Base-by-base conservation (phyloP, 345 rosid species). In the Triadica sebifera region DNA sequence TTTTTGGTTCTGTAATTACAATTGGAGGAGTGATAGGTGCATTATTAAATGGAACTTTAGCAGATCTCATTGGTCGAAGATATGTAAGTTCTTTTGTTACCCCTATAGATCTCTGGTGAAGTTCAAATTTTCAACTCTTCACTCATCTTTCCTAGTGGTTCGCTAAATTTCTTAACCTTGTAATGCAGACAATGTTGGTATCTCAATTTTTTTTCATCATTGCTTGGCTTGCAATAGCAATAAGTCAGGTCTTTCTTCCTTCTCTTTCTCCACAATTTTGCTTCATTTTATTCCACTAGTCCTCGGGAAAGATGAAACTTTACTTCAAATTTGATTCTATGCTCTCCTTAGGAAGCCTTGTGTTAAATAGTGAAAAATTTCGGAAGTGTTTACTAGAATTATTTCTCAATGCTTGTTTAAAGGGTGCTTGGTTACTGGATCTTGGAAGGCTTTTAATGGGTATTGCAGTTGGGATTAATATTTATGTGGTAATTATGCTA, bases 221-320 rank as follows among this genome's bases (percentile, higher is more conserved):
- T 8, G 89, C 90, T 34, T 90, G 94, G 94, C 84, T 90, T 66
- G 72, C 77, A 45, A 83, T 90, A 70, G 85, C 86, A 67, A 66
- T 84, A 38, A 80, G 90, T 20, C 75, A 85, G 86, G 81, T n/a
- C n/a, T n/a, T n/a, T n/a, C n/a, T n/a, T n/a, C n/a, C n/a, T 86
- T 65, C 67, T n/a, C 25, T 62, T 10, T 56, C 56, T 69, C 72
- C 20, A 20, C 22, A 43, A 3, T 20, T 43, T 65, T 61, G 12
- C 65, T 61, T 61, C 41, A 60, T 29, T 12, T 61, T 34, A 13
- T 10, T n/a, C n/a, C n/a, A n/a, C n/a, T n/a, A n/a, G n/a, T n/a
- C n/a, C n/a, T n/a, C n/a, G n/a, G n/a, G n/a, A n/a, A n/a, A n/a
- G n/a, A n/a, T n/a, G n/a, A n/a, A n/a, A n/a, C n/a, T n/a, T n/a